Evolutionary conservation across 2,329 filamentous ascomycete genomes (phyloP).

Genomic region (Aspergillus brasiliensis): DNA sequence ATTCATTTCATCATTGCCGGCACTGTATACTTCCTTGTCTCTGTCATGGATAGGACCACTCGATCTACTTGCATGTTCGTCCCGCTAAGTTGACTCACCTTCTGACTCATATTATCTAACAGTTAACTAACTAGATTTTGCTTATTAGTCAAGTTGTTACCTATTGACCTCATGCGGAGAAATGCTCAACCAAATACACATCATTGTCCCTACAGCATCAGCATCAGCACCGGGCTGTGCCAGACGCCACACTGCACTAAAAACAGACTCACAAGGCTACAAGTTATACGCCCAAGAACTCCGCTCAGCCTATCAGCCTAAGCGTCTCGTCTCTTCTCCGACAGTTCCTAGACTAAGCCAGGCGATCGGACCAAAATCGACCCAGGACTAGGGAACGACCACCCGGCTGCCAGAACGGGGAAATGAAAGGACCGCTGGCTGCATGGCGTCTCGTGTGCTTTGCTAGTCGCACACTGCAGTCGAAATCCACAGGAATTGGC

Average conservation of each 20-base stretch:
- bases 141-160: too few species aligned
- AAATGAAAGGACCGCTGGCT: background rate
- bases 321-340: too few species aligned
- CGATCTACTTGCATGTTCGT: too few species aligned
- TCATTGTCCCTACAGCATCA: background rate
- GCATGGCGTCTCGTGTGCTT: background rate
- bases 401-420: background rate
- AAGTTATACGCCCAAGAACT: background rate
- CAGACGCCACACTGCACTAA: background rate
- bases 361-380: background rate
- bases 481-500: background rate
- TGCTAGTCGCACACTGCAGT: background rate
- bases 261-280: too few species aligned
- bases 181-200: background rate
- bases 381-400: background rate
- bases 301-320: background rate
- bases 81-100: background rate
- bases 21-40: too few species aligned
- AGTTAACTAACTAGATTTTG: background rate
- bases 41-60: too few species aligned
- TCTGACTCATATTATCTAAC: background rate
- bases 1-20: too few species aligned
- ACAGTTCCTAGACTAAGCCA: too few species aligned
- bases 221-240: background rate
- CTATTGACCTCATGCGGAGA: background rate